Evolutionary conservation across 805 yeast species (phyloP).

Genomic region (Saccharomycopsis schoenii): DNA sequence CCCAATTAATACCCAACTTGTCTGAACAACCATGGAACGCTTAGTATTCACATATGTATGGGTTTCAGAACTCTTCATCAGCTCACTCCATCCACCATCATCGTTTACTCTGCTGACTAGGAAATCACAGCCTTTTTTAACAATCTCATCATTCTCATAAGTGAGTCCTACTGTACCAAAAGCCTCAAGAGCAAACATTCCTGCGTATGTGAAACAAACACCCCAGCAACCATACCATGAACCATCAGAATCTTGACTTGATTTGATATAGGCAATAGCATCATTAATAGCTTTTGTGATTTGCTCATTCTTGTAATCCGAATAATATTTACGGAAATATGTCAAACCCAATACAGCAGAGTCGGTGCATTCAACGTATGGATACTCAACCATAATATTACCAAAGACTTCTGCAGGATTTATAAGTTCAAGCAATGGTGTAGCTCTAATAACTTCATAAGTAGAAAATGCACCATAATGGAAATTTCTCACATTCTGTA

Average conservation of each 20-base stretch:
- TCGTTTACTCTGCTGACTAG: constrained; percentile 59
- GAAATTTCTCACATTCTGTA: constrained; percentile 72
- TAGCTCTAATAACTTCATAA: constrained; percentile 78
- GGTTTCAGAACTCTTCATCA: constrained; percentile 82
- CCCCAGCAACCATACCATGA: constrained; percentile 99
- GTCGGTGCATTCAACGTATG: constrained; percentile 97
- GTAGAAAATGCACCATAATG: constrained; percentile 90
- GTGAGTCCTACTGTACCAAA: constrained; percentile 55
- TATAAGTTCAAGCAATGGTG: constrained; percentile 61
- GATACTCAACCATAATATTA: constrained; percentile 96
- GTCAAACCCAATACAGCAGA: constrained; percentile 85
- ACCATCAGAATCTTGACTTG: constrained; percentile 69
- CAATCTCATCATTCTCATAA: constrained; percentile 53
- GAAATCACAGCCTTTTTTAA: constrained; percentile 76
- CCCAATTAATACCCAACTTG: constrained; percentile 88
- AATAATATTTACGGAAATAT: constrained; percentile 55
- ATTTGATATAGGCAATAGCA: constrained; percentile 64
- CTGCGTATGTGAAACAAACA: constrained; percentile 88
- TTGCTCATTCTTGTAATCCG: constrained; percentile 52
- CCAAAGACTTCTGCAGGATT: constrained; percentile 98
- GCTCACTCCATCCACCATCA: constrained; percentile 98
- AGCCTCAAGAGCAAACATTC: constrained; percentile 97
- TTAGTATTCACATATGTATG: constrained; percentile 59
- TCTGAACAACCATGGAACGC: constrained; percentile 69
- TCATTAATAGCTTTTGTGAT: constrained; percentile 59